These are phyloP conservation scores for Saccharum hybrid DNA, from an alignment of 202 grass and related monocot genomes.

Conservation along the genomic window DNA sequence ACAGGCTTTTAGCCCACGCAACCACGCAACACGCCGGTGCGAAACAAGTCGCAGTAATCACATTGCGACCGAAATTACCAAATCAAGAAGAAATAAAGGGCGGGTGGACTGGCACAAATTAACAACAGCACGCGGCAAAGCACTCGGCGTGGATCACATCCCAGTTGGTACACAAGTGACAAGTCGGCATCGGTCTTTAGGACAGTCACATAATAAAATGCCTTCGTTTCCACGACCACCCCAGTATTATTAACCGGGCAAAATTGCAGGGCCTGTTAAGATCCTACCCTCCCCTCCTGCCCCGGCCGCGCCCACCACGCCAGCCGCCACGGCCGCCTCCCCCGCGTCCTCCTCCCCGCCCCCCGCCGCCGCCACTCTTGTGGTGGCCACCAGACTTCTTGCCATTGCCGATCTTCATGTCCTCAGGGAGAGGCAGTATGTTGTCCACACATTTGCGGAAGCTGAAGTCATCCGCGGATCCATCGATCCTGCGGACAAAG, in stretches of 20 bases:
- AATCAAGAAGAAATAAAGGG: not conserved
- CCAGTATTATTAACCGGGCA: conserved; percentile 6
- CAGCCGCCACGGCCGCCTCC: conserved; percentile 51
- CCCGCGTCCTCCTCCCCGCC: conserved; percentile 26
- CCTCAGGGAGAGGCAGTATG: conserved; percentile 81
- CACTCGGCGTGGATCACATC: not conserved
- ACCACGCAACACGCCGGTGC: too few species aligned
- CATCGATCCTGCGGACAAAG: conserved; percentile 70
- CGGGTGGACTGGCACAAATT: not conserved
- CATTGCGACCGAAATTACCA: too few species aligned
- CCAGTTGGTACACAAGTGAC: conserved; percentile 31
- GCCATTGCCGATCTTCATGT: conserved; percentile 57
- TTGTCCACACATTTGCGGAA: conserved; percentile 92
- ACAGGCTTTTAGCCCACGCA: too few species aligned
- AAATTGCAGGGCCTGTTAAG: conserved; percentile 32
- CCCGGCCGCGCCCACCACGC: conserved; percentile 54
- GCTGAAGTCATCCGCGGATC: conserved; percentile 78
- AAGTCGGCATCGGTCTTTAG: conserved; percentile 13
- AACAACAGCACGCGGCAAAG: not conserved
- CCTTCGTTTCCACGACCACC: not conserved
- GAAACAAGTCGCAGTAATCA: too few species aligned
- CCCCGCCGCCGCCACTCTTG: conserved; percentile 26
- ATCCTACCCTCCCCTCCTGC: conserved; percentile 48
- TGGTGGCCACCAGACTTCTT: conserved; percentile 44
- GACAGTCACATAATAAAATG: conserved; percentile 27